phyloP scores from a whole-genome alignment of 2,329 filamentous ascomycete species.

The Penicillium verrucosum region DNA sequence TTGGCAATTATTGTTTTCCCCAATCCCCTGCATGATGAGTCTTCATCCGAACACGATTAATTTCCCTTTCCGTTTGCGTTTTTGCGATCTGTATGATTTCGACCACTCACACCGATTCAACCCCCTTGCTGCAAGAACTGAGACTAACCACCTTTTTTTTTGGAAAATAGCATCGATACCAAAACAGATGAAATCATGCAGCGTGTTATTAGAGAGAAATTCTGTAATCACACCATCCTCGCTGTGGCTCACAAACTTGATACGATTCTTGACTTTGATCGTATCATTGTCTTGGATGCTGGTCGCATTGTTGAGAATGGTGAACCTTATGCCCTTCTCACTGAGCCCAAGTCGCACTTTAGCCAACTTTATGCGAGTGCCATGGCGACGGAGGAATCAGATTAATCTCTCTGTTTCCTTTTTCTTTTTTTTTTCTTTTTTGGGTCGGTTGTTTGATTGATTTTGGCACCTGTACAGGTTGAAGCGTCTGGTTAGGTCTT shows the following conservation, averaged over 20 bases:
- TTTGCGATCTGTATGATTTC: not conserved
- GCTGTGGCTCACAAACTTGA: constrained; percentile 57
- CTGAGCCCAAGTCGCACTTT: constrained; percentile 36
- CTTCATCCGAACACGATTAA: not conserved
- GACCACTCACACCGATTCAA: not conserved
- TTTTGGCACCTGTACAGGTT: constrained; percentile 18
- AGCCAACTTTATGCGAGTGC: constrained; percentile 34
- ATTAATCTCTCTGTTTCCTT: constrained; percentile 4
- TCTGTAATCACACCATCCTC: constrained; percentile 58
- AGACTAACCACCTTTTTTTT: constrained; percentile 7
- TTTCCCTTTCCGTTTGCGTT: not conserved
- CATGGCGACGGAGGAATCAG: constrained; percentile 20
- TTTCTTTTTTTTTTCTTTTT: not conserved
- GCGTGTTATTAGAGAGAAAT: constrained; percentile 52
- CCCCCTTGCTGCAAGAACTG: constrained; percentile 7
- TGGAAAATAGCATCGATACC: constrained; percentile 50
- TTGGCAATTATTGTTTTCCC: not conserved
- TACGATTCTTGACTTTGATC: constrained; percentile 41
- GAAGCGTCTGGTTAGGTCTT: constrained; percentile 4
- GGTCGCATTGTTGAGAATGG: constrained; percentile 37
- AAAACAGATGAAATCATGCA: constrained; percentile 59
- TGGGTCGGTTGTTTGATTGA: not conserved
- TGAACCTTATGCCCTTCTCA: constrained; percentile 38
- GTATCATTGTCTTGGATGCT: constrained; percentile 36
- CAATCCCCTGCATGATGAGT: constrained; percentile 2